These are phyloP conservation scores for Leccinum subgranulosum DNA, from an alignment of 768 basidiomycete species.

Conservation along the genomic window DNA sequence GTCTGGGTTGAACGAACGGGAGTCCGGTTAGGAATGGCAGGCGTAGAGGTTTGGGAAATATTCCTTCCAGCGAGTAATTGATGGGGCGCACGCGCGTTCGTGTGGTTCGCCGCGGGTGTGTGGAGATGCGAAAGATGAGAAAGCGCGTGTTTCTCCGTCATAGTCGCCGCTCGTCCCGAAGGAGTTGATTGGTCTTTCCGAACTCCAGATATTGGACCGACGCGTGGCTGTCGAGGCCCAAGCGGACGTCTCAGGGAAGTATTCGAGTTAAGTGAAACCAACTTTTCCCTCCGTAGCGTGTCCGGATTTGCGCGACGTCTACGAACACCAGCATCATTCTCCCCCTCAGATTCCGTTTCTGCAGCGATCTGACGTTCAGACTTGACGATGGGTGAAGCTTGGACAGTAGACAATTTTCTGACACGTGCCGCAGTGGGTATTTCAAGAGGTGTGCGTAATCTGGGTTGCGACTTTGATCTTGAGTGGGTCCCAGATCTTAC, in stretches of 20 bases:
- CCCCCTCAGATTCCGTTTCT: slow-evolving; percentile 1
- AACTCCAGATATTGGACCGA: not conserved
- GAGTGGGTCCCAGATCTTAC: slow-evolving; percentile 15
- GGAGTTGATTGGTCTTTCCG: slow-evolving; percentile 2
- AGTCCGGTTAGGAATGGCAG: slow-evolving; percentile 22
- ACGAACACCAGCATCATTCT: not conserved
- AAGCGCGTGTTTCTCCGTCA: slow-evolving; percentile 4
- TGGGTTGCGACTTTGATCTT: slow-evolving; percentile 37
- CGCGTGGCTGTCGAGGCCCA: slow-evolving; percentile 20
- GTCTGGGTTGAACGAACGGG: slow-evolving; percentile 16
- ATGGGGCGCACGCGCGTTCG: slow-evolving; percentile 7
- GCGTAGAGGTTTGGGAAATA: slow-evolving; percentile 7
- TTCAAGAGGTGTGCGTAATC: slow-evolving; percentile 17
- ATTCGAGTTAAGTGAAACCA: slow-evolving; percentile 15
- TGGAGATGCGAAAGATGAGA: not conserved
- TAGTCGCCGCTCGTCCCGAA: not conserved
- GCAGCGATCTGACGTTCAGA: slow-evolving; percentile 7
- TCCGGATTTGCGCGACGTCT: not conserved
- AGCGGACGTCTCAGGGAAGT: slow-evolving; percentile 25
- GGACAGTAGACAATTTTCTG: slow-evolving; percentile 30
- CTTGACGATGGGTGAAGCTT: slow-evolving; percentile 27
- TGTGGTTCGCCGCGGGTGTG: slow-evolving; percentile 5
- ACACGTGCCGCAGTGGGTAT: slow-evolving; percentile 5
- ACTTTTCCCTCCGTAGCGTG: slow-evolving; percentile 9
- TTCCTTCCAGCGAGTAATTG: not conserved